Evolutionary conservation across 306 rosid genomes (phyloP).

Genomic region (Rosa lucieae): DNA sequence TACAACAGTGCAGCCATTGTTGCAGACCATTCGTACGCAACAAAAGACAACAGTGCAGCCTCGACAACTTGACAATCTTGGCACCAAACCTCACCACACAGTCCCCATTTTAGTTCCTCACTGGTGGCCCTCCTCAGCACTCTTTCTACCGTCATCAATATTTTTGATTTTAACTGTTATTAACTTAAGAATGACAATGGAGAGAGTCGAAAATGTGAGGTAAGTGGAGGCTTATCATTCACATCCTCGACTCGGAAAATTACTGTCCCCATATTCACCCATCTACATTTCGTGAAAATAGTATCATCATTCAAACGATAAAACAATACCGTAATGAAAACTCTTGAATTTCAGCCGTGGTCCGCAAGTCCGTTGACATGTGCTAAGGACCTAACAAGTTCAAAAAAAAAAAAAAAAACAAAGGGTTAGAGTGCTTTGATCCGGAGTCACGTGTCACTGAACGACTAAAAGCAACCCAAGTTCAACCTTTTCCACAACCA

Average conservation of each 20-base stretch:
- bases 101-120: neutral
- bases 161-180: too few relatives aligned
- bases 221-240: neutral
- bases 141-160: neutral
- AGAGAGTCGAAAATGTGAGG: neutral
- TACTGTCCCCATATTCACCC: neutral
- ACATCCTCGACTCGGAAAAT: neutral
- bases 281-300: neutral
- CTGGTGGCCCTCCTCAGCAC: neutral
- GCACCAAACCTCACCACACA: neutral
- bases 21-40: neutral
- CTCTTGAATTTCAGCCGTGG: neutral
- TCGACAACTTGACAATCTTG: neutral
- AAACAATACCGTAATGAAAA: neutral
- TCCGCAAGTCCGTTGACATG: neutral
- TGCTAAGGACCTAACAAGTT: neutral
- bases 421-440: neutral
- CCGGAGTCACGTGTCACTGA: constrained; percentile 1
- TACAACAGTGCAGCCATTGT: neutral
- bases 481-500: neutral
- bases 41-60: neutral
- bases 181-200: neutral
- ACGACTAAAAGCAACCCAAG: constrained; percentile 13
- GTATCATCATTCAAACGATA: neutral
- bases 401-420: neutral